Evolutionary conservation across 129 eudicot species (phyloP), one percentile per base, ranked within the genome.

Genomic region (Dittrichia graveolens): DNA sequence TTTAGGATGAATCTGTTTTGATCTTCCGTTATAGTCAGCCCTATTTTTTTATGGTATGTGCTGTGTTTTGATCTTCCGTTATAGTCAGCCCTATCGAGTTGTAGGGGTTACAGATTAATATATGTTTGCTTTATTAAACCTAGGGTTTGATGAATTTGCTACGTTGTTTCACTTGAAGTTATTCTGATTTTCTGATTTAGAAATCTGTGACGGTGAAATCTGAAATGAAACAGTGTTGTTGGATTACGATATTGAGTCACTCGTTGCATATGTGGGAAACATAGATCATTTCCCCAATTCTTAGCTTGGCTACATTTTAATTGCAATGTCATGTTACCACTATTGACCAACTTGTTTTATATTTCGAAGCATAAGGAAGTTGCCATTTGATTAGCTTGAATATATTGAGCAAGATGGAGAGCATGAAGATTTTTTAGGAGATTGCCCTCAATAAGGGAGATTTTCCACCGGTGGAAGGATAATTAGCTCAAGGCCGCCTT

Each of bases 1-100:
- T 67, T 42, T 58, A 77, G 61, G 31, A 41, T 63, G 63, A 57
- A 65, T 46, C 63, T 50, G 19, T 74, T 74, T 63, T 16, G 42
- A 54, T 24, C 31, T 24, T 41, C 14, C 2, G n/a, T n/a, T n/a
- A n/a, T n/a, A n/a, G n/a, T n/a, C n/a, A n/a, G n/a, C n/a, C n/a
- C n/a, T n/a, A n/a, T n/a, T n/a, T n/a, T n/a, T n/a, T n/a, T n/a
- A n/a, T n/a, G n/a, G n/a, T n/a, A n/a, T n/a, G n/a, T n/a, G n/a
- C n/a, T n/a, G n/a, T n/a, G n/a, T n/a, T n/a, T n/a, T n/a, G n/a
- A n/a, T n/a, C n/a, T n/a, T n/a, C n/a, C n/a, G n/a, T n/a, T n/a
- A n/a, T n/a, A n/a, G n/a, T n/a, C n/a, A n/a, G n/a, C n/a, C n/a
- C n/a, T n/a, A n/a, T n/a, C n/a, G n/a, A n/a, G 8, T 3, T 40